A percentile compares a stretch with the other conserved stretches of the same genome.
These are phyloP conservation scores for Lasiodiplodia gonubiensis DNA, from an alignment of 2,329 filamentous ascomycete species.

Conservation along the genomic window DNA sequence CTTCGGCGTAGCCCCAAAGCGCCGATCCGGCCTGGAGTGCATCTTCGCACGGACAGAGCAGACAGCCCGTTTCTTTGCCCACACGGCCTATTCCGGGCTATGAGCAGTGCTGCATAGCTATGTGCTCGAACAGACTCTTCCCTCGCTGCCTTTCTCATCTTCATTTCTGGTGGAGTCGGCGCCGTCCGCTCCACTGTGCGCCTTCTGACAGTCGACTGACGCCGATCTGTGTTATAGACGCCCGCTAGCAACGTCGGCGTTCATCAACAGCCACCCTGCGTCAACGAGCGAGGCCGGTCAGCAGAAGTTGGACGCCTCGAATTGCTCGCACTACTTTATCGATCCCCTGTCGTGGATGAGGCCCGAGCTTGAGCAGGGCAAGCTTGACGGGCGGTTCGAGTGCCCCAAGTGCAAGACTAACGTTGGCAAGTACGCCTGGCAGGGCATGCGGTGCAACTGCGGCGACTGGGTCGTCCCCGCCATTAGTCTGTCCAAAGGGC, in stretches of 20 bases:
- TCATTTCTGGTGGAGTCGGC: background rate
- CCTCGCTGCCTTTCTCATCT: too few relatives aligned
- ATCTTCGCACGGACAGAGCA: conserved; percentile 7
- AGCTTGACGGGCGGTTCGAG: conserved; percentile 80
- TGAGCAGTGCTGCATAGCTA: conserved; percentile 5
- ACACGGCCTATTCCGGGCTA: conserved; percentile 3
- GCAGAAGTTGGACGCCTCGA: conserved; percentile 33
- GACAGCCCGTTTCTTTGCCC: conserved; percentile 3
- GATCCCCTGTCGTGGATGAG: conserved; percentile 97
- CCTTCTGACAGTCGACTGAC: background rate
- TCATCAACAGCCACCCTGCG: conserved; percentile 67
- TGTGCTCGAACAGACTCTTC: background rate
- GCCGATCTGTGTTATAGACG: conserved; percentile 49
- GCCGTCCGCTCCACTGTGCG: background rate
- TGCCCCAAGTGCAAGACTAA: conserved; percentile 87
- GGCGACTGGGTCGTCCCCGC: conserved; percentile 88
- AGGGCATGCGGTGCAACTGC: conserved; percentile 91
- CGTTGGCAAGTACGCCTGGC: conserved; percentile 94
- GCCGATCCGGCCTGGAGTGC: conserved; percentile 1
- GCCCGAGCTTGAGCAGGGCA: conserved; percentile 77
- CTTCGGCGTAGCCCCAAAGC: conserved; percentile 7
- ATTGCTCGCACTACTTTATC: conserved; percentile 86
- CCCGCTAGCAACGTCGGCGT: conserved; percentile 67
- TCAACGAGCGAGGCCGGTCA: conserved; percentile 29
- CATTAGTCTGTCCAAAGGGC: conserved; percentile 81